Conservation (phyloP, 805 yeast species). For the Myxozyma geophila region DNA sequence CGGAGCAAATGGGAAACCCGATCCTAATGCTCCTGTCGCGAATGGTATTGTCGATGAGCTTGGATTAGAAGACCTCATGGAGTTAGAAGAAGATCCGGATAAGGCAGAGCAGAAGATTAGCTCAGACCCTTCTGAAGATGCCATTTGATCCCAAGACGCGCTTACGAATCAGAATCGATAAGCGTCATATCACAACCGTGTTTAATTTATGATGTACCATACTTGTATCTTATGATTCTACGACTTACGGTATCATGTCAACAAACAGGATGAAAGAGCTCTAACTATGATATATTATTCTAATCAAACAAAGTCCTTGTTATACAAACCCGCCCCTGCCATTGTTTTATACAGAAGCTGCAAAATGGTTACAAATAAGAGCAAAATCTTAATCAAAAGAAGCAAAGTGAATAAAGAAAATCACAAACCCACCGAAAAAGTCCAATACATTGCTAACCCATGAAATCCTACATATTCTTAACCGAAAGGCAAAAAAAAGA, state of each 20-base stretch:
- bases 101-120: neutral
- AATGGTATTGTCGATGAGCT: neutral
- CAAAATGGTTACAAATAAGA: neutral
- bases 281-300: neutral
- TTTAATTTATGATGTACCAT: no score
- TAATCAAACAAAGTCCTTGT: neutral
- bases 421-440: neutral
- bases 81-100: neutral
- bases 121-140: neutral
- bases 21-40: constrained; percentile 2
- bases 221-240: no score
- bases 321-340: neutral
- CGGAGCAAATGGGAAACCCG: neutral
- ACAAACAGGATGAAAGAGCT: neutral
- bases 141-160: no score
- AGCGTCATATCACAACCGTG: no score
- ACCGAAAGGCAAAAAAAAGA: neutral
- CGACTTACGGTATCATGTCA: no score
- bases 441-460: neutral
- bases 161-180: no score
- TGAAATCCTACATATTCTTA: neutral
- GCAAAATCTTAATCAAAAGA: neutral
- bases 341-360: neutral
- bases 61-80: neutral
- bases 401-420: neutral